Percentiles rank a stretch among this genome's conserved stretches.
Evolutionary conservation across 441 rosid species (phyloP).

Genomic region (Pelargonium australe): DNA sequence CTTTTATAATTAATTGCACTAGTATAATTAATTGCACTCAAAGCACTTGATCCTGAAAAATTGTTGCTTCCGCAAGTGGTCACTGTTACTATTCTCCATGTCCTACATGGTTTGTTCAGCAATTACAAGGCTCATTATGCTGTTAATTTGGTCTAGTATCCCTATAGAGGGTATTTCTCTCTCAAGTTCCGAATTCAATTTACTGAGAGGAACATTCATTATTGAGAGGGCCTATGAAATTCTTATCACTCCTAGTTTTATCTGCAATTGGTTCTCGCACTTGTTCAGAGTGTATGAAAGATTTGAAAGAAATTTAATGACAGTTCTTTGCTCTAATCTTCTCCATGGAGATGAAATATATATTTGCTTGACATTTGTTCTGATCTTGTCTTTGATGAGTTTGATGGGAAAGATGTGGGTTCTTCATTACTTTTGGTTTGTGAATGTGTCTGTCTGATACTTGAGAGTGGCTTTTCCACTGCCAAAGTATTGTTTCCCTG

Average conservation of each 20-base stretch:
- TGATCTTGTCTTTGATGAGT: conserved; percentile 3
- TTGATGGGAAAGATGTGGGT: neutral
- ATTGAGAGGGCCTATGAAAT: neutral
- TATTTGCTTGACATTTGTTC: neutral
- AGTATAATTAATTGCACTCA: neutral
- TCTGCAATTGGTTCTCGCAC: neutral
- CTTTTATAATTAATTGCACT: neutral
- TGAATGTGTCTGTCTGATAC: neutral
- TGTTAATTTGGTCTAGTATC: neutral
- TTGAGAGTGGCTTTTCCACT: neutral
- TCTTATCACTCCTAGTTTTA: neutral
- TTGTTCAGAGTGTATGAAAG: neutral
- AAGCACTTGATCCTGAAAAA: neutral
- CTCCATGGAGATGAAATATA: neutral
- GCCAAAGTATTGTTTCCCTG: neutral
- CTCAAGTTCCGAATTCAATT: neutral
- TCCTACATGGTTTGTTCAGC: neutral
- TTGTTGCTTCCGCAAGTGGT: neutral
- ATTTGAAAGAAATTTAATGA: neutral
- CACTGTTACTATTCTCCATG: neutral
- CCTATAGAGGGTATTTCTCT: neutral
- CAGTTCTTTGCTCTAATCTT: neutral
- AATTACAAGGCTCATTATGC: neutral
- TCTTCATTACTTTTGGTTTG: no score
- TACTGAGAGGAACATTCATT: neutral